These are phyloP conservation scores for Albophoma yamanashiensis DNA, from an alignment of 2,329 filamentous ascomycete genomes.

Conservation along the genomic window DNA sequence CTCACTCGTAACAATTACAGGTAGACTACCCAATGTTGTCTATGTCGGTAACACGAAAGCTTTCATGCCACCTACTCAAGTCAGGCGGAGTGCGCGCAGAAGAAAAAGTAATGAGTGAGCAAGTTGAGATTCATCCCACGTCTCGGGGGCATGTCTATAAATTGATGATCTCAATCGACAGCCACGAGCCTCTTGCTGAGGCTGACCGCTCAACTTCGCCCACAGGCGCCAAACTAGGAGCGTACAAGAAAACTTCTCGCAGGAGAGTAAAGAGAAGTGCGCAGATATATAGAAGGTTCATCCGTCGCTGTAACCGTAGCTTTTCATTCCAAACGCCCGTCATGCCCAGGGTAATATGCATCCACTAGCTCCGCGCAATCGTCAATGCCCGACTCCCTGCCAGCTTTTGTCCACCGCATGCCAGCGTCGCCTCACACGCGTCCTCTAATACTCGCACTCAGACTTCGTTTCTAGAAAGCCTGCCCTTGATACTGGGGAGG, in stretches of 20 bases:
- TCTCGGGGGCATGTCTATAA: background rate
- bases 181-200: background rate
- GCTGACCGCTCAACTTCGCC: background rate
- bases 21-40: no score
- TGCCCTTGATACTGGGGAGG: slow-evolving; percentile 25
- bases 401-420: background rate
- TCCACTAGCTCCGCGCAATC: background rate
- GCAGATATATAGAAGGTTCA: background rate
- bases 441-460: background rate
- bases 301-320: background rate
- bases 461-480: slow-evolving; percentile 15
- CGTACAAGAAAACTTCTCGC: background rate
- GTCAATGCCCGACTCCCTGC: background rate
- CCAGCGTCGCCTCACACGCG: background rate
- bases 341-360: background rate
- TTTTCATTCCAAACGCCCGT: background rate
- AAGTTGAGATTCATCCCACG: background rate
- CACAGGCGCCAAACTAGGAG: background rate
- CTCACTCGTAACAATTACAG: background rate
- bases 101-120: background rate
- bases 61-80: background rate
- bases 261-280: background rate
- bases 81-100: background rate
- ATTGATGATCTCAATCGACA: background rate
- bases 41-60: background rate